phyloP scores from a whole-genome alignment of 306 rosid genomes.

The Pachyrhizus erosus region DNA sequence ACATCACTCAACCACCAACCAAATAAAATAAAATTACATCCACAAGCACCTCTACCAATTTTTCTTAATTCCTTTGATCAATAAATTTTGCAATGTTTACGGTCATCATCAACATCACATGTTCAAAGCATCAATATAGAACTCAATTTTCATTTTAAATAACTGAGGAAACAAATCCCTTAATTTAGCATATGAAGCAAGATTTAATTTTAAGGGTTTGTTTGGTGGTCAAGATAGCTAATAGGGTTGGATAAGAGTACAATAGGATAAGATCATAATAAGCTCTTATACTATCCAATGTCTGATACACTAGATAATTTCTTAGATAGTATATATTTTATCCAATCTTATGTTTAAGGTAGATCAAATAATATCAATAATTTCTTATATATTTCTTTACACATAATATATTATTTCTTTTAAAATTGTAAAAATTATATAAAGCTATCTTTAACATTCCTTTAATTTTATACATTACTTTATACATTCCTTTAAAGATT shows the following conservation, averaged over 20 bases:
- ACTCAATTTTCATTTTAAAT: constrained; percentile 7
- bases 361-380: background rate
- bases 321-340: too few species aligned
- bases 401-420: too few species aligned
- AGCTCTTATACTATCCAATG: too few species aligned
- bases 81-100: background rate
- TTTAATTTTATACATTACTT: too few species aligned
- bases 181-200: constrained; percentile 15
- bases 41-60: constrained; percentile 11
- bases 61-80: constrained; percentile 20
- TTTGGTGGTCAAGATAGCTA: background rate
- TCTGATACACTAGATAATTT: too few species aligned
- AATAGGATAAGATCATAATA: background rate
- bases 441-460: too few species aligned
- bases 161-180: constrained; percentile 3
- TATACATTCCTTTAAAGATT: too few species aligned
- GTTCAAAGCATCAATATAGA: background rate
- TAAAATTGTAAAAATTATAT: too few species aligned
- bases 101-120: background rate
- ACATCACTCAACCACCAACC: constrained; percentile 34
- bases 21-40: background rate
- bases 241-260: background rate
- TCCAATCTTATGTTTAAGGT: background rate
- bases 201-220: background rate
- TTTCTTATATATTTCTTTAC: too few species aligned